Percentiles rank a stretch among this genome's conserved stretches.
These are phyloP conservation scores for Pharnaceum exiguum DNA, from an alignment of 148 eudicot species.

Conservation along the genomic window DNA sequence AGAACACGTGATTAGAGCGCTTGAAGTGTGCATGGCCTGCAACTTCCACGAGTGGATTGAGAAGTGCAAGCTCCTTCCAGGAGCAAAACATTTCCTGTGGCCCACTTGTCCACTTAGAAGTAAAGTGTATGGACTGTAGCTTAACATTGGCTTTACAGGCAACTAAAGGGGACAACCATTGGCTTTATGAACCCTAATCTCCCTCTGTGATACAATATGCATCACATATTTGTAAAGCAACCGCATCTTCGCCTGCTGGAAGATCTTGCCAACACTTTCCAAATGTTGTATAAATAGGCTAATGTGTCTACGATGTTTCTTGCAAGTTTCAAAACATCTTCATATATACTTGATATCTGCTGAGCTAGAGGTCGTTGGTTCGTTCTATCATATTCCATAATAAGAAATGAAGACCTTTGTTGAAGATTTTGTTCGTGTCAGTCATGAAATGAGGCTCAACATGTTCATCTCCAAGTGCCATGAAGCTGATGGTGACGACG, in stretches of 20 bases:
- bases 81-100: conserved; percentile 10
- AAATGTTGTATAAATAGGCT: neutral
- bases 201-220: conserved; percentile 12
- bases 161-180: no score
- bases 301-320: neutral
- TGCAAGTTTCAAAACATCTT: neutral
- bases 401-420: neutral
- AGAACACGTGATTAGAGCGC: conserved; percentile 22
- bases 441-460: conserved; percentile 7
- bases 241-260: neutral
- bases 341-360: neutral
- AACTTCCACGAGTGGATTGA: conserved; percentile 26
- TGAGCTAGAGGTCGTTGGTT: no score
- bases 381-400: neutral
- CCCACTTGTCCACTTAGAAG: conserved; percentile 21
- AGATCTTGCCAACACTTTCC: neutral
- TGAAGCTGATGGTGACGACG: conserved; percentile 17
- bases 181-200: conserved; percentile 9
- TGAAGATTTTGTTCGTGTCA: neutral
- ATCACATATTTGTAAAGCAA: conserved; percentile 14
- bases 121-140: conserved; percentile 16
- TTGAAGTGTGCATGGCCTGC: conserved; percentile 33
- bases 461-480: neutral
- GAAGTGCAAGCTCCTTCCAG: conserved; percentile 20
- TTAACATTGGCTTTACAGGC: no score